Evolutionary conservation across 306 rosid genomes (phyloP), one percentile per base, ranked within the genome.

Genomic region (Acacia melanoxylon): DNA sequence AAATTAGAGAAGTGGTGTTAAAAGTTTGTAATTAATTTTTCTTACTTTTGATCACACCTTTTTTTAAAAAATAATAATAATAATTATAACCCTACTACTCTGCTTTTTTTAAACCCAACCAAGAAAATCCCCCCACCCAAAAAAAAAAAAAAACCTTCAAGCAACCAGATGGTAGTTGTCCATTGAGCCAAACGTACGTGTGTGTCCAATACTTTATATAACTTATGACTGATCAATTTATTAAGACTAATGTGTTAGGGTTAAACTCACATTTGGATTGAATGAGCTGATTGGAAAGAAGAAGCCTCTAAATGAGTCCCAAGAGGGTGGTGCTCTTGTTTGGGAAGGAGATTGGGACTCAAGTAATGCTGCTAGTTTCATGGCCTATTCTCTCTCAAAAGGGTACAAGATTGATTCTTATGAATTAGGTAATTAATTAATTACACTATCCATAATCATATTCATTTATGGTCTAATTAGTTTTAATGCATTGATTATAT

Each of bases 321-420:
- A 74, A 1, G 15, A 48, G 16, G 51, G 82, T 4, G 91, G 85
- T 25, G 78, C 65, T 33, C 4, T 17, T 7, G 83, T 72, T 11
- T 89, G 86, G 87, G 49, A 49, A 29, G 95, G 94, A 29, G 71
- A 82, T 1, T 93, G 95, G 95, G 70, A 90, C 22, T 65, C 92
- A 1, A 11, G 2, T 3, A 93, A 91, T 77, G 87, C 96, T 33
- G 85, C 84, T 15, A 81, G 80, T 33, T 86, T 90, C 44, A 90
- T 93, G 82, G 79, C 76, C 52, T 91, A 91, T 73, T 76, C 92
- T 1, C 48, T 77, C 10, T 84, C 81, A n/a, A 91, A 86, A 68
- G 93, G 96, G n/a, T 87, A 93, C 86, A 61, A 82, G 22, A 86
- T 93, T 44, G 93, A 93, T 71, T 90, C 94, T 25, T 93, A 81